phyloP scores from a whole-genome alignment of 2,329 filamentous ascomycete genomes.

The Tolypocladium pustulatum region DNA sequence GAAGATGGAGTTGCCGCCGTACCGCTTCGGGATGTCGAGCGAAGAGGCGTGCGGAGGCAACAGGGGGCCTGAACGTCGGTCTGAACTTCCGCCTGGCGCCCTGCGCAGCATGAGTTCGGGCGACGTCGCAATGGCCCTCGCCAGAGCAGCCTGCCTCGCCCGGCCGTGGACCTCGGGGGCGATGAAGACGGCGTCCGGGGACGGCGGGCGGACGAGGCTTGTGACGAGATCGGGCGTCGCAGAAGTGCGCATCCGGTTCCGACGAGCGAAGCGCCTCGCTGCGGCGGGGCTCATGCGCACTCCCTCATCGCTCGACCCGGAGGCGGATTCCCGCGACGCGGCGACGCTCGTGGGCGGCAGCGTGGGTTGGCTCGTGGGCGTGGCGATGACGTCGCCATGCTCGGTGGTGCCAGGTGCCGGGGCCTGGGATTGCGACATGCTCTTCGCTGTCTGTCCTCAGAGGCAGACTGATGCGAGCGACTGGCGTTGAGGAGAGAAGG shows the following conservation, averaged over 20 bases:
- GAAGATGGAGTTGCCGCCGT: constrained; percentile 27
- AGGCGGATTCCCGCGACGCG: constrained; percentile 10
- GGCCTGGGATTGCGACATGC: neutral
- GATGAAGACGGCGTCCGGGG: constrained; percentile 23
- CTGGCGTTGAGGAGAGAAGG: neutral
- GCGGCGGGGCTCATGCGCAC: constrained; percentile 22
- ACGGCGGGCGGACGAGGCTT: constrained; percentile 26
- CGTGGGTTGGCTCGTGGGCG: neutral
- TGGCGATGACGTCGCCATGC: neutral
- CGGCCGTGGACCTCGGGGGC: constrained; percentile 15
- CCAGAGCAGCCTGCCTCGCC: constrained; percentile 8
- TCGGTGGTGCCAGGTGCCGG: neutral
- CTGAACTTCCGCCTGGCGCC: constrained; percentile 12
- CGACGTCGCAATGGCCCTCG: constrained; percentile 3
- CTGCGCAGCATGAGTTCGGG: constrained; percentile 6
- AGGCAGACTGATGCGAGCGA: neutral
- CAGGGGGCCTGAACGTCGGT: constrained; percentile 22
- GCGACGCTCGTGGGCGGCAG: neutral
- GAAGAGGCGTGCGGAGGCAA: constrained; percentile 25
- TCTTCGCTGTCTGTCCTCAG: neutral
- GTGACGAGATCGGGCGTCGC: constrained; percentile 29
- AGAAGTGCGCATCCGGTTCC: constrained; percentile 21
- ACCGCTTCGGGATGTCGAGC: constrained; percentile 25
- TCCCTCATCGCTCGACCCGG: constrained; percentile 26
- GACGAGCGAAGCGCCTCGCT: constrained; percentile 23